Evolutionary conservation across 2,329 filamentous ascomycete species (phyloP).

Genomic region (Periconia sp.): DNA sequence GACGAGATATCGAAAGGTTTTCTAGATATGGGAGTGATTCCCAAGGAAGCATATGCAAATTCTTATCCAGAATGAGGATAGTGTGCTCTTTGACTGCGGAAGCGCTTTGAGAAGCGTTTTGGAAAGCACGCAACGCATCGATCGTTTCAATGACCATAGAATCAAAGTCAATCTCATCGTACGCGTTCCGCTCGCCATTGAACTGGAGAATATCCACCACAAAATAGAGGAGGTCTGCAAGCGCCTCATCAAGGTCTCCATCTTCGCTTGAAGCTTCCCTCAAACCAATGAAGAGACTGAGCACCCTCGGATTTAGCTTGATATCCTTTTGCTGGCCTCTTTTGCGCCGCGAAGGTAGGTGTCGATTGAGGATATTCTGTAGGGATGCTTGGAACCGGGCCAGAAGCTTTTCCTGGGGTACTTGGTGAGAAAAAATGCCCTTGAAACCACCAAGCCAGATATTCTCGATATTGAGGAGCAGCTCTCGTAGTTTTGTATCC

Average conservation of each 20-base stretch:
- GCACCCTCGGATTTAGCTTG: conserved; percentile 65
- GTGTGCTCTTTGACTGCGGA: conserved; percentile 63
- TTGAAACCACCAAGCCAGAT: conserved; percentile 95
- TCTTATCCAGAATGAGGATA: conserved; percentile 87
- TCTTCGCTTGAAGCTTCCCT: conserved; percentile 70
- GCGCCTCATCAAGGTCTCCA: conserved; percentile 77
- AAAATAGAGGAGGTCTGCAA: conserved; percentile 95
- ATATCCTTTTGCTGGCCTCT: conserved; percentile 54
- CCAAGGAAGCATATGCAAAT: conserved; percentile 91
- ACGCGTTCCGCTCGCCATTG: conserved; percentile 92
- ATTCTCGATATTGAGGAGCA: conserved; percentile 84
- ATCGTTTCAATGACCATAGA: conserved; percentile 83
- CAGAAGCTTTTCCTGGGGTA: conserved; percentile 64
- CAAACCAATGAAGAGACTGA: conserved; percentile 87
- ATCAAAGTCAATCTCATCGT: conserved; percentile 97
- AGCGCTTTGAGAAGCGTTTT: conserved; percentile 52
- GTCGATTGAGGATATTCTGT: conserved; percentile 75
- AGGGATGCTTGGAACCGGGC: conserved; percentile 77
- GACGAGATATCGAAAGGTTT: conserved; percentile 75
- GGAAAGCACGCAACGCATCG: conserved; percentile 80
- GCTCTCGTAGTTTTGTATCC: conserved; percentile 73
- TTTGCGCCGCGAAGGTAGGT: conserved; percentile 79
- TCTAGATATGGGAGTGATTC: conserved; percentile 89
- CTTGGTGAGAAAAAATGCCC: conserved; percentile 83
- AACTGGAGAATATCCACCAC: conserved; percentile 96